phyloP scores from a whole-genome alignment of 2,329 filamentous ascomycete species.

The Fusarium sambucinum region DNA sequence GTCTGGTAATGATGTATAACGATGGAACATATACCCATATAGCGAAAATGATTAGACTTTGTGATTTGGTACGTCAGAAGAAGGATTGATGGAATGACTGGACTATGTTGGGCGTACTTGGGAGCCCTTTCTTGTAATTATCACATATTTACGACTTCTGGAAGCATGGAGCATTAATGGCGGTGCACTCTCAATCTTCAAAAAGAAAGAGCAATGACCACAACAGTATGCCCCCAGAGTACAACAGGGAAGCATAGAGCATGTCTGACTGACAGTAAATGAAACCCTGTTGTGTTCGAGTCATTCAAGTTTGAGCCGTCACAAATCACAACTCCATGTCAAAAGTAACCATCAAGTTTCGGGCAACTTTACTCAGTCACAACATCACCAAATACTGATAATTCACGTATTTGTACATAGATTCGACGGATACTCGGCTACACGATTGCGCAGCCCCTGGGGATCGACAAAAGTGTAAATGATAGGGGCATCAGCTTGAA shows the following conservation, averaged over 20 bases:
- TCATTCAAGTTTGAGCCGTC: background rate
- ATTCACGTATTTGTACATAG: background rate
- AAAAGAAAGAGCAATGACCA: too few relatives aligned
- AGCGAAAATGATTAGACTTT: background rate
- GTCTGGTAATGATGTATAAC: background rate
- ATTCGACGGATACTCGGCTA: background rate
- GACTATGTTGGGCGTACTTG: background rate
- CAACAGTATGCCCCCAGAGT: too few relatives aligned
- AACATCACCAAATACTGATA: background rate
- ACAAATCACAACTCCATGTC: background rate
- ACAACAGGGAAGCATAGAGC: background rate
- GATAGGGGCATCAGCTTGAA: slow-evolving; percentile 9
- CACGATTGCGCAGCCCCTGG: background rate
- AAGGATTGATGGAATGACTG: background rate
- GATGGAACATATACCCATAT: slow-evolving; percentile 1
- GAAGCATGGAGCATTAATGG: background rate
- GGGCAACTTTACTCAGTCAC: background rate
- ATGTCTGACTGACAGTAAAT: background rate
- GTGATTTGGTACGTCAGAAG: background rate
- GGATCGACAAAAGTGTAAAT: slow-evolving; percentile 12
- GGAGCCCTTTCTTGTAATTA: background rate
- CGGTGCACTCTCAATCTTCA: too few relatives aligned
- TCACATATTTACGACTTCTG: background rate
- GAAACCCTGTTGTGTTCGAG: background rate
- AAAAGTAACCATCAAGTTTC: background rate